Base-by-base conservation (phyloP, 176 grass and related monocot genomes). In the Zea luxurians region DNA sequence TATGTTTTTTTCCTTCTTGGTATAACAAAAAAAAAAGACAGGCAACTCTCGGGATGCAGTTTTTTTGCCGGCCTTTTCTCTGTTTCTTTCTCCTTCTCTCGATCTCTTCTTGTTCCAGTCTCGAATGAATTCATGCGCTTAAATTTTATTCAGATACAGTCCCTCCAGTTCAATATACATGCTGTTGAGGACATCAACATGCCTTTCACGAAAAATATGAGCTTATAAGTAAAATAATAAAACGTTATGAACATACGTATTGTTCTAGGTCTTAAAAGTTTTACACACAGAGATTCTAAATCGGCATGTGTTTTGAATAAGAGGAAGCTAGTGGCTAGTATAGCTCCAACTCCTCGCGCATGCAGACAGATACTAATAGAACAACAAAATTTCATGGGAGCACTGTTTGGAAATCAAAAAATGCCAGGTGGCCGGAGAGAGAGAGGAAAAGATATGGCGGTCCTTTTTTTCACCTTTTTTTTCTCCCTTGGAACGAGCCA, bases 401-500 rank as follows among this genome's bases (percentile, higher is more conserved):
- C 55, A 21, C 8, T 9, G 2, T 58, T 20, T 59, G 40, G 3
- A 66, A 45, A 68, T 68, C n/a, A 7, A n/a, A 53, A 64, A 36
- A n/a, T 55, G 0, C 6, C 52, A 21, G 16, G 52, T 3, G 55
- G 70, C 27, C n/a, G 8, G 52, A 55, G 12, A 27, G 27, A 27
- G 27, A 27, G 27, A 27, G 27, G 54, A 17, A 42, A 64, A 1
- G 52, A 54, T 17, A 54, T 75, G 35, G 4, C 36, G 17, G 46
- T 48, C 37, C 12, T 52, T 12, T 6, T 79, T 42, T 45, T 27
- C 68, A 73, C 52, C 42, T 37, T 61, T 68, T 43, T 54, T 27
- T 27, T 27, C 27, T 27, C 27, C 70, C 48, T 83, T 64, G 76
- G 38, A 64, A 84, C 60, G 86, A 70, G 86, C 75, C 80, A 69